Percentiles rank a stretch among this genome's conserved stretches.
phyloP scores from a whole-genome alignment of 2,329 filamentous ascomycete species.

The Fusarium sp. region DNA sequence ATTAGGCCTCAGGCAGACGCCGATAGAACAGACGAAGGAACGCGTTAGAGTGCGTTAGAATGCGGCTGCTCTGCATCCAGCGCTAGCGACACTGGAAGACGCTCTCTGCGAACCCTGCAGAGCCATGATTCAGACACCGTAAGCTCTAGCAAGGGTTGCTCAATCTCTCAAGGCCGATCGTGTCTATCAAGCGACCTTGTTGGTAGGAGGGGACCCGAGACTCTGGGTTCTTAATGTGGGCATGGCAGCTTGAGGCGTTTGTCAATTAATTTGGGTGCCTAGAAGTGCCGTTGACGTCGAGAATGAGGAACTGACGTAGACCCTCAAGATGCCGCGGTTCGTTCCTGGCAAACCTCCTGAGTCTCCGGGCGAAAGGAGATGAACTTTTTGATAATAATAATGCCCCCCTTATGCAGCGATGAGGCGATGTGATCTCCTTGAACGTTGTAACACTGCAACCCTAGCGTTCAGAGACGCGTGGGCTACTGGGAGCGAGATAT shows the following conservation, averaged over 20 bases:
- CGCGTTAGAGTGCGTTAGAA: not conserved
- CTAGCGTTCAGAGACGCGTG: not conserved
- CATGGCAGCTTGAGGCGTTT: not conserved
- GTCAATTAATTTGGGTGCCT: not conserved
- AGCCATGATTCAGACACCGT: not conserved
- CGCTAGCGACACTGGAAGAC: not conserved
- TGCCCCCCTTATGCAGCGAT: not conserved
- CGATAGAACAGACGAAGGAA: not conserved
- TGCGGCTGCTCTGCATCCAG: not conserved
- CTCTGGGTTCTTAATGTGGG: not conserved
- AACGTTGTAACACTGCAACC: slow-evolving; percentile 1
- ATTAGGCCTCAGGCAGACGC: not conserved
- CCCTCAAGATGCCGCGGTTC: not conserved
- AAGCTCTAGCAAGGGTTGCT: not conserved
- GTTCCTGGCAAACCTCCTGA: not conserved
- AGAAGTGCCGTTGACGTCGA: not conserved
- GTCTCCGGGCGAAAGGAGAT: not conserved
- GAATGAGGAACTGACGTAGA: not conserved
- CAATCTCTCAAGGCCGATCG: not conserved
- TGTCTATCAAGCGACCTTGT: not conserved
- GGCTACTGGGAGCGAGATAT: not conserved
- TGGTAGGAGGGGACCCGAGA: not conserved
- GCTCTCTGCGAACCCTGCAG: not conserved
- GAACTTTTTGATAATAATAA: not conserved
- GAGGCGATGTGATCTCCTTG: not conserved